phyloP scores from a whole-genome alignment of 2,329 filamentous ascomycete genomes.

The Penicillium hesseltinei region DNA sequence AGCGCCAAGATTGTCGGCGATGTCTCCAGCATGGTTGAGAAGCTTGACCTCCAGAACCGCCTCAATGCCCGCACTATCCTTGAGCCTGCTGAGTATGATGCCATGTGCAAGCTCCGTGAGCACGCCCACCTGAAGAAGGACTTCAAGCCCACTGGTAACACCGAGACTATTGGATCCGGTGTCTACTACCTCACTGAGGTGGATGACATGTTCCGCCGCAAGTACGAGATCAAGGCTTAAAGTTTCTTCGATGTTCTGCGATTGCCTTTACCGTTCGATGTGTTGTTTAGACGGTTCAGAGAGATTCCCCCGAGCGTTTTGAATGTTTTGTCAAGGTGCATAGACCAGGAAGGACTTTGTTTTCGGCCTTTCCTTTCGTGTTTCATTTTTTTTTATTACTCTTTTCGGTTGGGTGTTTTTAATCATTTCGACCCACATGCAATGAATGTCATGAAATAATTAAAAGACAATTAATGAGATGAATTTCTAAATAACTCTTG shows the following conservation, averaged over 20 bases:
- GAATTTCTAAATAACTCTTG: neutral
- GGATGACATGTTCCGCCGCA: constrained; percentile 82
- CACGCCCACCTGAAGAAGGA: constrained; percentile 79
- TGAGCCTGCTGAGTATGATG: constrained; percentile 69
- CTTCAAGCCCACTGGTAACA: constrained; percentile 67
- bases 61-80: constrained; percentile 66
- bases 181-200: constrained; percentile 78
- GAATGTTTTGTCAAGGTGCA: constrained; percentile 24
- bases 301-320: constrained; percentile 37
- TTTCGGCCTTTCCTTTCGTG: constrained; percentile 4
- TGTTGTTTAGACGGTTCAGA: constrained; percentile 35
- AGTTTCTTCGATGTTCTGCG: constrained; percentile 11
- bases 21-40: constrained; percentile 65
- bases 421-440: constrained; percentile 7
- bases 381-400: constrained; percentile 6
- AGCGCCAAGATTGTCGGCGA: constrained; percentile 65
- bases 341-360: constrained; percentile 21
- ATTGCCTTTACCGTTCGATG: constrained; percentile 28
- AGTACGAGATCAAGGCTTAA: constrained; percentile 73
- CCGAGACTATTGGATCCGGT: constrained; percentile 63
- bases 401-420: constrained; percentile 15
- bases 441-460: constrained; percentile 24
- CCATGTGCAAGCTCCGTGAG: constrained; percentile 78
- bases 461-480: constrained; percentile 14
- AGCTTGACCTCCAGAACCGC: constrained; percentile 67